These are phyloP conservation scores for Colletotrichum orchidophilum DNA, from an alignment of 2,329 filamentous ascomycete species.

Conservation along the genomic window DNA sequence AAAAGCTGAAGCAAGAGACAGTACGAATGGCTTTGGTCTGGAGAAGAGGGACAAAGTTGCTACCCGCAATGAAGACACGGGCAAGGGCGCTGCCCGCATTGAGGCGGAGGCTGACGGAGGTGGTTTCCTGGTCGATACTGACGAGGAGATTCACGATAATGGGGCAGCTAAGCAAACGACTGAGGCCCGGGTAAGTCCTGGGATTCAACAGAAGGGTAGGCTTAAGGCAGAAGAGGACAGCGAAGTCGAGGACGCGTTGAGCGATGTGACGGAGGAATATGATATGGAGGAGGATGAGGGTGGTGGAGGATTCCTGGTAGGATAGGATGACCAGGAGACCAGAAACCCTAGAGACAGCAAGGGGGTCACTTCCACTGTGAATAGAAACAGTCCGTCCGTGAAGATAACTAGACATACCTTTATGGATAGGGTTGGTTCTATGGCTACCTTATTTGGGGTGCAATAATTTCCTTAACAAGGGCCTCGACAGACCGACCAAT, in stretches of 20 bases:
- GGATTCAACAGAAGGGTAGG: constrained; percentile 18
- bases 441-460: too few species aligned
- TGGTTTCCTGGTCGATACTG: not conserved
- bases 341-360: not conserved
- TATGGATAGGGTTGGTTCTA: too few species aligned
- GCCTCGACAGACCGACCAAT: too few species aligned
- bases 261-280: constrained; percentile 55
- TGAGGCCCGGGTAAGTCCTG: not conserved
- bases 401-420: too few species aligned
- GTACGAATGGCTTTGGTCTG: too few species aligned
- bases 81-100: not conserved
- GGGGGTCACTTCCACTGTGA: too few species aligned
- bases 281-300: constrained; percentile 53
- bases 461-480: too few species aligned
- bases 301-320: constrained; percentile 56
- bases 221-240: constrained; percentile 39
- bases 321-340: not conserved
- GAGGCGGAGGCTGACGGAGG: not conserved
- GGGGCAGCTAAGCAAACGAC: not conserved
- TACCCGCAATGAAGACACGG: not conserved
- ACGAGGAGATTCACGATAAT: not conserved
- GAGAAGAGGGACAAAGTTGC: not conserved
- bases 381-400: too few species aligned
- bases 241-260: constrained; percentile 46
- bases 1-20: not conserved